These are phyloP conservation scores for Blastocystis sp. DNA, from an alignment of 352 stramenopile genomes.

Conservation along the genomic window DNA sequence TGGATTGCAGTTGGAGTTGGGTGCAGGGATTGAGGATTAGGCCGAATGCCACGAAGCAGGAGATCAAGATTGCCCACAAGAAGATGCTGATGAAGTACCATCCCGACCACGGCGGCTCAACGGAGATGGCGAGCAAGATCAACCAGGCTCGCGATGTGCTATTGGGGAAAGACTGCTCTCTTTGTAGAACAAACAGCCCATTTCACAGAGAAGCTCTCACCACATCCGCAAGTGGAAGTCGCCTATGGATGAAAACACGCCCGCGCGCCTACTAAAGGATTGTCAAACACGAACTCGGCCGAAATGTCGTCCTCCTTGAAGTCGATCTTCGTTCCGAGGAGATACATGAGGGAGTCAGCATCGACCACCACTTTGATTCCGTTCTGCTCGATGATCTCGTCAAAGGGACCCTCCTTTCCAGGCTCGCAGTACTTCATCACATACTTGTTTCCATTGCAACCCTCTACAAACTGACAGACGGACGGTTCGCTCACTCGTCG, in stretches of 20 bases:
- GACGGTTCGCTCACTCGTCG: conserved; percentile 11
- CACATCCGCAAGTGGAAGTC: conserved; percentile 65
- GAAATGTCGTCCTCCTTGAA: conserved; percentile 69
- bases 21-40: conserved; percentile 6
- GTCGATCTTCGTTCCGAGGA: conserved; percentile 69
- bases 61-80: conserved; percentile 68
- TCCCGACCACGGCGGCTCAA: conserved; percentile 67
- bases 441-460: conserved; percentile 69
- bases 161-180: conserved; percentile 54
- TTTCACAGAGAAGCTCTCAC: conserved; percentile 68
- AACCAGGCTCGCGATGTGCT: conserved; percentile 69
- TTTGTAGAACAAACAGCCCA: conserved; percentile 36
- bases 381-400: conserved; percentile 66
- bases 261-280: conserved; percentile 28
- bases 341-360: conserved; percentile 66
- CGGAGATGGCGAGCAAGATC: conserved; percentile 69
- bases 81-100: conserved; percentile 70
- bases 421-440: conserved; percentile 67
- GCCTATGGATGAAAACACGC: neutral
- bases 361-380: conserved; percentile 66
- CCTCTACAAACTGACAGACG: conserved; percentile 13
- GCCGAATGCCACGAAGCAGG: conserved; percentile 66
- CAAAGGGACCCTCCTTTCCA: conserved; percentile 65
- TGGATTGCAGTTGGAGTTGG: conserved; percentile 50
- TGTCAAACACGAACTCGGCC: conserved; percentile 69